phyloP scores from a whole-genome alignment of 2,329 filamentous ascomycete species.

The Clonostachys solani region DNA sequence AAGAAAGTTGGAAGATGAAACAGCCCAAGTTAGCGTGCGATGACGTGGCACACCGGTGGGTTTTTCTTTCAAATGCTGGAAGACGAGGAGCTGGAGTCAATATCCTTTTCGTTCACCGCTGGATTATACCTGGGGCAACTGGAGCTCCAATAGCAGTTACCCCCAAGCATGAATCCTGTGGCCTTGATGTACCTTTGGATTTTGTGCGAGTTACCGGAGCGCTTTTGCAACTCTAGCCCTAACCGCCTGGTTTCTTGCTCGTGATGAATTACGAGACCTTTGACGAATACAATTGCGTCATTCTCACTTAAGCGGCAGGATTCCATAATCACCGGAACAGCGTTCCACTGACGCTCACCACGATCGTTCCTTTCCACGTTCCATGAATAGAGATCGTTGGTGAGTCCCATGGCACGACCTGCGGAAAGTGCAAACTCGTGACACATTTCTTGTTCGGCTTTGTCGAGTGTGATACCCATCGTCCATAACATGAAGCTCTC shows the following conservation, averaged over 20 bases:
- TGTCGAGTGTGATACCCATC: neutral
- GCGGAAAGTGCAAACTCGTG: neutral
- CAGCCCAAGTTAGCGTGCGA: too few relatives aligned
- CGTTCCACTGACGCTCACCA: too few relatives aligned
- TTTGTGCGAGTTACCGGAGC: neutral
- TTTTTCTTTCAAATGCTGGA: too few relatives aligned
- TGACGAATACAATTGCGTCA: too few relatives aligned
- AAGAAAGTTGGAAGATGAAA: too few relatives aligned
- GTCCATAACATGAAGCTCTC: too few relatives aligned
- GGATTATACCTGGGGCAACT: neutral
- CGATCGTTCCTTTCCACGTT: neutral
- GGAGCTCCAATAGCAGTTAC: neutral
- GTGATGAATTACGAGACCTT: too few relatives aligned
- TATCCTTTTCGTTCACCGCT: neutral
- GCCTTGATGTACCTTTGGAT: neutral
- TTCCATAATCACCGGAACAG: too few relatives aligned
- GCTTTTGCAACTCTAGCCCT: neutral
- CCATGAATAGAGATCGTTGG: neutral
- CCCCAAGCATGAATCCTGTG: neutral
- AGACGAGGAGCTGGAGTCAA: conserved; percentile 6
- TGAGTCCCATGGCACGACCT: neutral
- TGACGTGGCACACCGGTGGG: too few relatives aligned
- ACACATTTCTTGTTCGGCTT: neutral
- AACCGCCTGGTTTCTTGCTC: neutral
- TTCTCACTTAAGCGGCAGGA: too few relatives aligned